Base-by-base conservation (phyloP, 306 rosid species). In the Lathyrus tuberosus region DNA sequence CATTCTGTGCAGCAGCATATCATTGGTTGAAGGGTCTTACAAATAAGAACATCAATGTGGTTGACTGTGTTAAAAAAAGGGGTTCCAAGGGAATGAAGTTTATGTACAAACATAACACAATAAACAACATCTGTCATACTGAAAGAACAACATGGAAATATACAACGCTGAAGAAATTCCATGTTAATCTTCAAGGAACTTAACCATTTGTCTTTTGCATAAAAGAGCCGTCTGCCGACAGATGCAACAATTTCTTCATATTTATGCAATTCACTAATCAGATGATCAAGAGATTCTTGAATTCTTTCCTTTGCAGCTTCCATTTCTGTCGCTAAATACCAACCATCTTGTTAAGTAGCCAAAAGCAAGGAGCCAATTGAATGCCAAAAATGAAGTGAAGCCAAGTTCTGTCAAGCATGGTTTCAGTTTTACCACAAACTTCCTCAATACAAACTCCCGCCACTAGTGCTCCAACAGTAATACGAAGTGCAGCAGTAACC, bases 141-240 rank as follows among this genome's bases (percentile, higher is more conserved):
- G 92, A 94, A 94, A 71, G 99, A 88, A 75, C 99, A 94, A 68
- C 99, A 97, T 38, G 99, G 99, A 62, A 94, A 94, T 65, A 94
- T 91, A 79, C 99, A 94, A 38, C 97, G 96, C 84, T 94, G 99
- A 85, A 94, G 99, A 80, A 94, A 94, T 78, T 94, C 99, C 97
- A 91, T 91, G 79, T 94, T 94, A 82, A 94, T 94, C 89, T 94
- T 94, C 33, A 89, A 77, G 67, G 97, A n/a, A n/a, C n/a, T n/a
- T n/a, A n/a, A n/a, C 99, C 99, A 94, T 62, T 80, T 91, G 80
- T 94, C 97, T 74, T 94, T 94, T 75, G 91, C 99, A 71, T 64
- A 91, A 62, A 92, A 88, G 49, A 94, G 94, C 13, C 99, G 85
- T 74, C 83, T 85, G 24, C 79, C 90, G 69, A 94, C 96, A 12